Evolutionary conservation across 1,284 basidiomycete genomes (phyloP).

Genomic region (Cryptococcus sp.): DNA sequence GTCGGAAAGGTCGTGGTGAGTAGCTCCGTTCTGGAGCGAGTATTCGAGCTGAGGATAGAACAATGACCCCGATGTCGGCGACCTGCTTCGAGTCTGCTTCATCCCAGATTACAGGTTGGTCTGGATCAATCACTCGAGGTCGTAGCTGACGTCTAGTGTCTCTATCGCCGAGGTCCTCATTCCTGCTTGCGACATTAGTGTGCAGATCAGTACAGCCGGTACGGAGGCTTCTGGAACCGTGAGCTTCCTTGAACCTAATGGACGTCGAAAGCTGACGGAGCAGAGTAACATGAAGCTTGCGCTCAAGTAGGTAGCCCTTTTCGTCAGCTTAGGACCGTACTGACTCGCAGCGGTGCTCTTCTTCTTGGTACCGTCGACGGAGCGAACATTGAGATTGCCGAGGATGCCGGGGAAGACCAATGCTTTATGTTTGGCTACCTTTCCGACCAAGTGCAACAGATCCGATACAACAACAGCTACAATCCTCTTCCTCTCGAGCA

Average conservation of each 20-base stretch:
- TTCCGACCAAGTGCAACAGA: constrained; percentile 59
- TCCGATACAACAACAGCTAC: constrained; percentile 76
- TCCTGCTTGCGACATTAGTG: constrained; percentile 82
- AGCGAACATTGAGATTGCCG: constrained; percentile 87
- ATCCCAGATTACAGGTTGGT: constrained; percentile 58
- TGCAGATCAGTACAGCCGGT: constrained; percentile 90
- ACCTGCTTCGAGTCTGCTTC: constrained; percentile 77
- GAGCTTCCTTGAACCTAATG: too few species aligned
- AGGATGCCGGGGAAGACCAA: constrained; percentile 71
- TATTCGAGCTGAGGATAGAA: constrained; percentile 48
- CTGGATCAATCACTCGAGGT: background rate
- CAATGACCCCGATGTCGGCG: constrained; percentile 75
- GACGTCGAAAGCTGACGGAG: constrained; percentile 3
- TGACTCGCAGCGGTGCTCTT: constrained; percentile 57
- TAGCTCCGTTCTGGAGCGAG: background rate
- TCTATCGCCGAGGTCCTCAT: constrained; percentile 85
- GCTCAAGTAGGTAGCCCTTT: constrained; percentile 49
- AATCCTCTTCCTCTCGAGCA: constrained; percentile 70
- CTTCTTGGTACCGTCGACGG: constrained; percentile 65
- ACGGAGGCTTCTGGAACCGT: constrained; percentile 59
- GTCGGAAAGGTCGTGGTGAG: constrained; percentile 65
- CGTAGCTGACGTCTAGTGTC: constrained; percentile 43
- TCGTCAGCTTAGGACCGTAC: background rate
- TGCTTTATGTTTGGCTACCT: constrained; percentile 47
- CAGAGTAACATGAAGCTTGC: constrained; percentile 75